These are phyloP conservation scores for Eucalyptus dawsonii DNA, from an alignment of 345 rosid genomes.

Conservation along the genomic window DNA sequence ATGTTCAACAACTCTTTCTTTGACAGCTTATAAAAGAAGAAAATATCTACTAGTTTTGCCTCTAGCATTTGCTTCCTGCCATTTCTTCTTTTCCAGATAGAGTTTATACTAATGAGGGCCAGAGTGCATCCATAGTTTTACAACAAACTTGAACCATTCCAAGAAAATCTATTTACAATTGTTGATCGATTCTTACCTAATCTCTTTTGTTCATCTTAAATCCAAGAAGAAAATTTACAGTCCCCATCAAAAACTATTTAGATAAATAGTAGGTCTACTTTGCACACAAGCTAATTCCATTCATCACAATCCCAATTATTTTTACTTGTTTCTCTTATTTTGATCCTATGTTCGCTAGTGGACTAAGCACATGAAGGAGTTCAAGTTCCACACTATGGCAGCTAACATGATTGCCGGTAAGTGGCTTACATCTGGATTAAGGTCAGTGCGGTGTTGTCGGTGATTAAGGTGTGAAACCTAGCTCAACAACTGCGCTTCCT, in stretches of 20 bases:
- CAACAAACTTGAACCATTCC: background rate
- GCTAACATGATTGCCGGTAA: no score
- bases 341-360: no score
- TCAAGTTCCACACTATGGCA: no score
- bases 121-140: background rate
- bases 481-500: no score
- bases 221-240: background rate
- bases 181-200: background rate
- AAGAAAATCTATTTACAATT: background rate
- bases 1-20: background rate
- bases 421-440: no score
- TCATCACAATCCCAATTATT: background rate
- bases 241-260: background rate
- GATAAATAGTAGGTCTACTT: background rate
- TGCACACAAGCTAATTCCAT: background rate
- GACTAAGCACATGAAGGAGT: no score
- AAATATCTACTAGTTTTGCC: background rate
- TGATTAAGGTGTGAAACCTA: no score
- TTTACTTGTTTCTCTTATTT: slow-evolving; percentile 41
- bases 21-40: background rate
- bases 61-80: background rate
- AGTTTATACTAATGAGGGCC: background rate
- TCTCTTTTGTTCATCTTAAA: background rate
- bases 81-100: background rate
- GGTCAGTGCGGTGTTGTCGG: no score